Conservation (phyloP, 768 basidiomycete genomes). For the Podaxis mareebaensis region DNA sequence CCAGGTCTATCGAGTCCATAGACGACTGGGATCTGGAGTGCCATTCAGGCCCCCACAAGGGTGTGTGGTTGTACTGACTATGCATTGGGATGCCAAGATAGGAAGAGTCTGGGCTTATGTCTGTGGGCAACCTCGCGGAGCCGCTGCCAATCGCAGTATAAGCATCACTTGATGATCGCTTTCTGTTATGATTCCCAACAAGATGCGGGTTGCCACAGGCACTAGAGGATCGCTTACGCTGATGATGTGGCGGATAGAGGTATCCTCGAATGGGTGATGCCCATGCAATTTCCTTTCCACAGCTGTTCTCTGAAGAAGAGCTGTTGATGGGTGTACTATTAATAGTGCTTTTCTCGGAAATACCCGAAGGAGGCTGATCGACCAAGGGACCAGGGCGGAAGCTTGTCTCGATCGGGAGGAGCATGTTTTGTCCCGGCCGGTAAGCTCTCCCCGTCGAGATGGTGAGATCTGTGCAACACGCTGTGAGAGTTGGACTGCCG, state of each 20-base stretch:
- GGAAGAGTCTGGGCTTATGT: too few relatives aligned
- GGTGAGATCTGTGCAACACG: background rate
- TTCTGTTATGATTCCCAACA: background rate
- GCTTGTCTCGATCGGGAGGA: constrained; percentile 4
- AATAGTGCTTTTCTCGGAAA: constrained; percentile 12
- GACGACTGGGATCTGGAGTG: background rate
- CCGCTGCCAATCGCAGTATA: background rate
- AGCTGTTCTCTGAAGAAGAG: background rate
- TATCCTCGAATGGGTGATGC: background rate
- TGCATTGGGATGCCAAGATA: background rate
- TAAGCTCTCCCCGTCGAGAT: background rate
- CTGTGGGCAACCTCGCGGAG: background rate
- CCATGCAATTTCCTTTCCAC: background rate
- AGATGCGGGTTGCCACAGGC: background rate
- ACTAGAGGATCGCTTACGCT: constrained; percentile 6
- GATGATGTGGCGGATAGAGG: background rate
- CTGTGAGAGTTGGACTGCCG: background rate
- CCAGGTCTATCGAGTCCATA: too few relatives aligned
- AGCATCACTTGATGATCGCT: constrained; percentile 6
- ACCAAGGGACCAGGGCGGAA: background rate
- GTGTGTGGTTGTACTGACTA: too few relatives aligned
- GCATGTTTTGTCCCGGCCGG: background rate
- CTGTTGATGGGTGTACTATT: constrained; percentile 8
- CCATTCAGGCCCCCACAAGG: background rate
- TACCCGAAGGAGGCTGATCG: constrained; percentile 1